phyloP scores from a whole-genome alignment of 2,329 filamentous ascomycete species.

The Trematosphaeria pertusa region DNA sequence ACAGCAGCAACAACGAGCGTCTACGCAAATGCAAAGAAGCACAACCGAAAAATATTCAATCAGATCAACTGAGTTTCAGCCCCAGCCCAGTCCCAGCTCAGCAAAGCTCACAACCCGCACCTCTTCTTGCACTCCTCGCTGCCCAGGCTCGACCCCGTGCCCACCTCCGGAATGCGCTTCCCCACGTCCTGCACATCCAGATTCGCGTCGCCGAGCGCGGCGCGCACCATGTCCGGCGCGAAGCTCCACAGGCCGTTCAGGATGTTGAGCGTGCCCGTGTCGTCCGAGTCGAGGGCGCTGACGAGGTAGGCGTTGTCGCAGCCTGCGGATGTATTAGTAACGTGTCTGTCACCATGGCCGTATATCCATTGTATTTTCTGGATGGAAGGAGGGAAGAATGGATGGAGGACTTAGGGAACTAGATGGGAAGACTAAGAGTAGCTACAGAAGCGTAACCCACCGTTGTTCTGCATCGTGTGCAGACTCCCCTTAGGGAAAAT shows the following conservation, averaged over 20 bases:
- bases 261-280: slow-evolving; percentile 59
- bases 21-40: too few species aligned
- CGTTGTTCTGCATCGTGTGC: slow-evolving; percentile 60
- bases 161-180: slow-evolving; percentile 45
- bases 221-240: slow-evolving; percentile 51
- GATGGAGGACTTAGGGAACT: neutral
- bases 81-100: too few species aligned
- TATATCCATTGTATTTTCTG: neutral
- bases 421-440: neutral
- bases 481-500: slow-evolving; percentile 58
- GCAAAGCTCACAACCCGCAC: too few species aligned
- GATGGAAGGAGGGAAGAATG: neutral
- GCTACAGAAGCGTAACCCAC: slow-evolving; percentile 37
- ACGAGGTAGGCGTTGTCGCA: slow-evolving; percentile 59
- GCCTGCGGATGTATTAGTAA: too few species aligned
- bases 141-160: slow-evolving; percentile 53
- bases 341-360: too few species aligned
- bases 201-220: slow-evolving; percentile 50
- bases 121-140: slow-evolving; percentile 48
- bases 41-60: too few species aligned
- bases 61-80: too few species aligned
- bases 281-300: slow-evolving; percentile 57
- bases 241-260: slow-evolving; percentile 52
- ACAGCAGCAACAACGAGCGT: too few species aligned
- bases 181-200: slow-evolving; percentile 41